Evolutionary conservation across 2,329 filamentous ascomycete species (phyloP).

Genomic region (Pseudogymnoascus pannorum): DNA sequence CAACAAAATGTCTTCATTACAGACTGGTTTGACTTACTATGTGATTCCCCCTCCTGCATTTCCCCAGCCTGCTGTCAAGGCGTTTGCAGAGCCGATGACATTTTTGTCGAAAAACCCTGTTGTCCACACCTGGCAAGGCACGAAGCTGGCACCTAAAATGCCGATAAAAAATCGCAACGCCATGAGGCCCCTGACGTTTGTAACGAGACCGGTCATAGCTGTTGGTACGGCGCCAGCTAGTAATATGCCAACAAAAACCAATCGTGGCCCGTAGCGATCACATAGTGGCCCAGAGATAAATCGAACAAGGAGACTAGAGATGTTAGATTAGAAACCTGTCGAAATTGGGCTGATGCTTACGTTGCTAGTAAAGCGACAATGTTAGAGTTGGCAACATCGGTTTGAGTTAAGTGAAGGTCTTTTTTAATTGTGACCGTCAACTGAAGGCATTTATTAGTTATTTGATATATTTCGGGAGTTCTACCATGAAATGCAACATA

Average conservation of each 20-base stretch:
- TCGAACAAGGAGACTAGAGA: constrained; percentile 55
- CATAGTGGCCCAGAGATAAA: constrained; percentile 76
- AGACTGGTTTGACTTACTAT: constrained; percentile 76
- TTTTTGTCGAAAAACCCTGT: constrained; percentile 93
- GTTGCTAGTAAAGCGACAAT: constrained; percentile 72
- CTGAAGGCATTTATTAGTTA: background rate
- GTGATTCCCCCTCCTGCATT: constrained; percentile 87
- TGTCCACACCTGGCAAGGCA: constrained; percentile 86
- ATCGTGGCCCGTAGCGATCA: constrained; percentile 73
- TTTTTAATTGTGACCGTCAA: constrained; percentile 65
- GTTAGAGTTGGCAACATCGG: constrained; percentile 80
- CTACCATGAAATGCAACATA: constrained; percentile 36
- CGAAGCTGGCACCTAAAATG: constrained; percentile 70
- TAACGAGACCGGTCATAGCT: constrained; percentile 71
- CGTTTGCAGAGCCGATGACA: constrained; percentile 81
- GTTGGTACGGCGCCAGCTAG: constrained; percentile 73
- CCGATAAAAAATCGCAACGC: constrained; percentile 72
- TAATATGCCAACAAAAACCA: constrained; percentile 72
- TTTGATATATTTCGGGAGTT: background rate
- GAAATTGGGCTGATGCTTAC: constrained; percentile 25
- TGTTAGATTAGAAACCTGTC: background rate
- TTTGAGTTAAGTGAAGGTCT: constrained; percentile 64
- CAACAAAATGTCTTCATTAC: background rate
- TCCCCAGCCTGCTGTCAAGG: constrained; percentile 75
- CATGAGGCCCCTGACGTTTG: constrained; percentile 60